Conservation (phyloP, 148 eudicot genomes). For the Selenicereus undatus region DNA sequence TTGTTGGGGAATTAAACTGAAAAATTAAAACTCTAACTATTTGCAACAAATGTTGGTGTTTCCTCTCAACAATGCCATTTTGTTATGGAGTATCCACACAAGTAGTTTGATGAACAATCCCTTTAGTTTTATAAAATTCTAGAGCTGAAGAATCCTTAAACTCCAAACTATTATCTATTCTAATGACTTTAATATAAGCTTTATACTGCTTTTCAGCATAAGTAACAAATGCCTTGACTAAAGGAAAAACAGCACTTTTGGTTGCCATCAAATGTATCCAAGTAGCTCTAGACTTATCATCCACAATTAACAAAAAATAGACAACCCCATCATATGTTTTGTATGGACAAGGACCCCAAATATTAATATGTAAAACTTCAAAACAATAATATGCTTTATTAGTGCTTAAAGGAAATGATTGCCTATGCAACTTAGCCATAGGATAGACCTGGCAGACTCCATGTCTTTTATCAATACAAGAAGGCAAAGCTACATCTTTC, state of each 20-base stretch:
- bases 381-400: not conserved
- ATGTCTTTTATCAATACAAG: not conserved
- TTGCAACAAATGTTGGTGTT: constrained; percentile 18
- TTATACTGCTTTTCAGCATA: not conserved
- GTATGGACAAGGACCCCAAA: not conserved
- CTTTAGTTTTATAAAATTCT: not conserved
- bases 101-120: not conserved
- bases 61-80: constrained; percentile 17
- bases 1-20: constrained; percentile 1
- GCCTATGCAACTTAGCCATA: not conserved
- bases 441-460: not conserved
- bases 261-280: not conserved
- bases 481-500: too few relatives aligned
- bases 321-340: not conserved
- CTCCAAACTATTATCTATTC: not conserved
- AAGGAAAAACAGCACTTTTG: too few relatives aligned
- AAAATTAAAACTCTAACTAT: not conserved
- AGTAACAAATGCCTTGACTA: too few relatives aligned
- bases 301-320: not conserved
- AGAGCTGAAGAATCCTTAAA: not conserved
- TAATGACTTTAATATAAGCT: not conserved
- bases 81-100: constrained; percentile 8
- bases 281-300: not conserved
- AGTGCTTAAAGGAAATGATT: not conserved
- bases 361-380: not conserved